A percentile compares a stretch with the other conserved stretches of the same genome.
Evolutionary conservation across 2,329 filamentous ascomycete genomes (phyloP).

Genomic region (Tolypocladium ophioglossoides): DNA sequence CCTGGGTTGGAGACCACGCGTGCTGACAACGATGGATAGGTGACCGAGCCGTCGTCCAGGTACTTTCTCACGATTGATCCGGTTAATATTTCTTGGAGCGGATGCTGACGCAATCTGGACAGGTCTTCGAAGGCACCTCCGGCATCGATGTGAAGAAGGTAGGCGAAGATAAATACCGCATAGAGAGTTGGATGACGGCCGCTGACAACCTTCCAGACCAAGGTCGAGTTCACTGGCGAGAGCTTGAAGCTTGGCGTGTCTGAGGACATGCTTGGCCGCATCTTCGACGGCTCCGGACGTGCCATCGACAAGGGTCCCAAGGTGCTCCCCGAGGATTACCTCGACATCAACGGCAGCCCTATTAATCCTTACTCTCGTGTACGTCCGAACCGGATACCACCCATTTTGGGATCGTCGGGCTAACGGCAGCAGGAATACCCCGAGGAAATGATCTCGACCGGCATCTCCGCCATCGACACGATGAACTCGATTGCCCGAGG

Average conservation of each 20-base stretch:
- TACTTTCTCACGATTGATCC: constrained; percentile 28
- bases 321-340: constrained; percentile 92
- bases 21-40: constrained; percentile 38
- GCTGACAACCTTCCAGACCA: constrained; percentile 52
- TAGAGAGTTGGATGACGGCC: not conserved
- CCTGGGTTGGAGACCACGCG: not conserved
- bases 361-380: constrained; percentile 98
- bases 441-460: constrained; percentile 99
- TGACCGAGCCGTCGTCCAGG: constrained; percentile 90
- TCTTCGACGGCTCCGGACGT: constrained; percentile 95
- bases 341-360: constrained; percentile 97
- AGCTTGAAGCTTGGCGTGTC: constrained; percentile 98
- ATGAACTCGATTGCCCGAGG: constrained; percentile 98
- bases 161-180: constrained; percentile 12
- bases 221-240: constrained; percentile 93
- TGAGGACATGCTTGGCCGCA: constrained; percentile 98
- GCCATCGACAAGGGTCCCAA: constrained; percentile 99
- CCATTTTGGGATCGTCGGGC: not conserved
- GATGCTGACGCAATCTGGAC: constrained; percentile 16
- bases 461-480: constrained; percentile 97
- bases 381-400: constrained; percentile 11
- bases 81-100: not conserved
- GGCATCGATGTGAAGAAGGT: constrained; percentile 99
- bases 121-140: constrained; percentile 95
- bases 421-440: constrained; percentile 66